phyloP scores from a whole-genome alignment of 1,139 yeast genomes.

The Suhomyces bribrorum region DNA sequence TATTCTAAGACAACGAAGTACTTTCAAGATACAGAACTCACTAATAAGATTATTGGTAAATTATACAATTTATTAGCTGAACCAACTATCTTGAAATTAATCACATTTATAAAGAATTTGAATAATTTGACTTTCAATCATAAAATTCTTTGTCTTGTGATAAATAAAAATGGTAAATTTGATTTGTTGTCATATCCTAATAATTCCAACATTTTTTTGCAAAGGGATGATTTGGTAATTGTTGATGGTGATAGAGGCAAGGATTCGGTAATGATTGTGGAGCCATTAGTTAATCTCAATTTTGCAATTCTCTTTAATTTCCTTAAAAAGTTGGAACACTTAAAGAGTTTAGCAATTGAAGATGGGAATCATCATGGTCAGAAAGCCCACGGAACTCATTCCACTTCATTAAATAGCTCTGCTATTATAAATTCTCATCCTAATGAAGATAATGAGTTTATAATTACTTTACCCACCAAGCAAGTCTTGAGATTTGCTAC shows the following conservation, averaged over 20 bases:
- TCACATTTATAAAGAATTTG: conserved; percentile 44
- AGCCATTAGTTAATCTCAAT: conserved; percentile 45
- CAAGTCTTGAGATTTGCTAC: conserved; percentile 53
- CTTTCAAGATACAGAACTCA: conserved; percentile 43
- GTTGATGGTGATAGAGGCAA: conserved; percentile 56
- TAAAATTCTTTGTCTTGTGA: conserved; percentile 48
- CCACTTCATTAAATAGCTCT: conserved; percentile 40
- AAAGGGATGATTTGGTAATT: conserved; percentile 46
- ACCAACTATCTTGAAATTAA: conserved; percentile 35
- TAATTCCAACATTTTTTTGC: conserved; percentile 55
- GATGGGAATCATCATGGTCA: conserved; percentile 15
- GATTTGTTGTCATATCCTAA: conserved; percentile 49
- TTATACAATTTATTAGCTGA: conserved; percentile 33
- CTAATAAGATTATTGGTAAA: conserved; percentile 36
- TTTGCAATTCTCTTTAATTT: conserved; percentile 78
- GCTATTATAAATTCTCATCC: conserved; percentile 41
- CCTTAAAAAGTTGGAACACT: conserved; percentile 72
- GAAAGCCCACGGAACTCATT: conserved; percentile 39
- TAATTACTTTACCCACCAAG: conserved; percentile 49
- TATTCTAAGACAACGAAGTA: conserved; percentile 48
- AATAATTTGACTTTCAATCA: conserved; percentile 46
- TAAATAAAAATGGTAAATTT: conserved; percentile 59
- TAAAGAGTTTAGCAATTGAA: conserved; percentile 64
- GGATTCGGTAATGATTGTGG: conserved; percentile 52
- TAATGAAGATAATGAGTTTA: conserved; percentile 47